Conservation (phyloP, 1,284 basidiomycete genomes). For the Cystobasidiaceae sp. region DNA sequence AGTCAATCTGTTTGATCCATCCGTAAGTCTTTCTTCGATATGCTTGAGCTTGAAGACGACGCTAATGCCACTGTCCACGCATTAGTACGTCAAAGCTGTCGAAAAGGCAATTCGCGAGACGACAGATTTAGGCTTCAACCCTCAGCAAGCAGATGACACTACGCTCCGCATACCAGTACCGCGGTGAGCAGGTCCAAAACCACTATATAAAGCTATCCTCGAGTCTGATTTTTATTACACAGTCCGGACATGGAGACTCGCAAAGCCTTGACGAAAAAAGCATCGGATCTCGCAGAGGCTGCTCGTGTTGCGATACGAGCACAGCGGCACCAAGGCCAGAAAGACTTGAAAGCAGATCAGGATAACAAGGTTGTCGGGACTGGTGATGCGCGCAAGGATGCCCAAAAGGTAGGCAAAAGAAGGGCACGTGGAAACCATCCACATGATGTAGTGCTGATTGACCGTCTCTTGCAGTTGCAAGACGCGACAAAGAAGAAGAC, state of each 20-base stretch:
- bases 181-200: background rate
- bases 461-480: constrained; percentile 35
- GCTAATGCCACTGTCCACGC: background rate
- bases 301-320: constrained; percentile 37
- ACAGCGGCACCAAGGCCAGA: constrained; percentile 39
- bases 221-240: background rate
- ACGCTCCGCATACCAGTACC: constrained; percentile 27
- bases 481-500: constrained; percentile 40
- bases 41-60: background rate
- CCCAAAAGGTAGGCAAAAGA: constrained; percentile 33
- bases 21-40: background rate
- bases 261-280: constrained; percentile 27
- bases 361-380: constrained; percentile 35
- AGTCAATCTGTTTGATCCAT: constrained; percentile 23
- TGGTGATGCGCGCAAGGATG: constrained; percentile 36
- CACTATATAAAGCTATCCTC: background rate
- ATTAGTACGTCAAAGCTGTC: constrained; percentile 20
- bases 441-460: background rate
- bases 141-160: constrained; percentile 21
- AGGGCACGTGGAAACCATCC: background rate
- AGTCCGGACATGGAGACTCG: constrained; percentile 29
- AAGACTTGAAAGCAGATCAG: constrained; percentile 41
- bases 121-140: constrained; percentile 21
- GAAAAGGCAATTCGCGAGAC: constrained; percentile 25
- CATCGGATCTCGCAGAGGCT: constrained; percentile 40